Conservation (phyloP, 805 yeast species). For the Candida yuanshanica region DNA sequence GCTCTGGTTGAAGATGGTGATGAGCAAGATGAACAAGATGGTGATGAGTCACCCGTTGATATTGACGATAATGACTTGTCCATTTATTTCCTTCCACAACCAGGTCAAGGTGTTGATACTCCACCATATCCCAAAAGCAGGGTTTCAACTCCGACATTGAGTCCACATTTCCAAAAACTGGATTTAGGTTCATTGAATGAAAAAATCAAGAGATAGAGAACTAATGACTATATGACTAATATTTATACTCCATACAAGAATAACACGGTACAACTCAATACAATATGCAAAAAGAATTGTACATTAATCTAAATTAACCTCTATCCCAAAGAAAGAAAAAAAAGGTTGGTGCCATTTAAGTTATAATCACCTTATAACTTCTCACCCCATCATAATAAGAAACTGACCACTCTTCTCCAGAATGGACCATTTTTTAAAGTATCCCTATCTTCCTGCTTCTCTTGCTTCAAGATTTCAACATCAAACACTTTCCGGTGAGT, state of each 20-base stretch:
- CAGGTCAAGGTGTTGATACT: slow-evolving; percentile 23
- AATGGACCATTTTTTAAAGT: slow-evolving; percentile 16
- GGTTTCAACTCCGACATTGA: slow-evolving; percentile 14
- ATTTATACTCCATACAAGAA: no score
- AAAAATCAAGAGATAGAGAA: background rate
- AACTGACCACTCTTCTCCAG: slow-evolving; percentile 15
- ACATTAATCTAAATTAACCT: no score
- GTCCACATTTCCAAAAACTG: slow-evolving; percentile 7
- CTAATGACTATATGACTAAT: background rate
- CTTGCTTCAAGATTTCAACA: slow-evolving; percentile 34
- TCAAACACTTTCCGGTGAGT: slow-evolving; percentile 42
- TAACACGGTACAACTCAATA: no score
- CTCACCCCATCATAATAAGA: slow-evolving; percentile 28
- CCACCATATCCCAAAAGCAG: slow-evolving; percentile 14
- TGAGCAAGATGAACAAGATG: slow-evolving; percentile 16
- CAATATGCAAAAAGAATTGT: no score
- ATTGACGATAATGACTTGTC: slow-evolving; percentile 24
- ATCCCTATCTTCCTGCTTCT: slow-evolving; percentile 31
- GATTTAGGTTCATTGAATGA: background rate
- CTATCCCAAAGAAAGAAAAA: background rate
- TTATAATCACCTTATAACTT: background rate
- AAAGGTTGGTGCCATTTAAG: background rate
- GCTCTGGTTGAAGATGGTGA: slow-evolving; percentile 14
- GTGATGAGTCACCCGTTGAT: slow-evolving; percentile 22
- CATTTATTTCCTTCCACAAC: slow-evolving; percentile 20